Evolutionary conservation across 176 grass and related monocot species (phyloP).

Genomic region (Oryza coarctata): DNA sequence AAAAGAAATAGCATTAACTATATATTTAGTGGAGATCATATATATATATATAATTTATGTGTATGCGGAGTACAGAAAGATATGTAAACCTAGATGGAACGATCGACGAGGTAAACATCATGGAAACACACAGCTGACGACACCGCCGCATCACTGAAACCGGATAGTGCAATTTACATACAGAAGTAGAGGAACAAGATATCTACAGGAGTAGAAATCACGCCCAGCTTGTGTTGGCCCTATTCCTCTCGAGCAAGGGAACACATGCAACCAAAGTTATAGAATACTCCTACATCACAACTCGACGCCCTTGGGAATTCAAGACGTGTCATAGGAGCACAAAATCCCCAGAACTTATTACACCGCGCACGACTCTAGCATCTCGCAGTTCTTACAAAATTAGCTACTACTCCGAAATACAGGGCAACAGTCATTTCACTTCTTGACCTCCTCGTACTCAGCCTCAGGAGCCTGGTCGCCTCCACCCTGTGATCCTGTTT

Average conservation of each 20-base stretch:
- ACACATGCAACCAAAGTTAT: not conserved
- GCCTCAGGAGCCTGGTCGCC: constrained; percentile 37
- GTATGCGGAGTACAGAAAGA: not conserved
- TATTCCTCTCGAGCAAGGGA: not conserved
- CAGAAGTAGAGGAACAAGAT: not conserved
- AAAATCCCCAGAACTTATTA: constrained; percentile 9
- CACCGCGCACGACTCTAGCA: not conserved
- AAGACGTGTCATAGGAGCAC: not conserved
- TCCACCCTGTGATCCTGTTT: constrained; percentile 8
- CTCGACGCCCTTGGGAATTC: not conserved
- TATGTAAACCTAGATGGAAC: not conserved
- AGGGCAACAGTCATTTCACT: constrained; percentile 5
- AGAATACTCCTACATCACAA: not conserved
- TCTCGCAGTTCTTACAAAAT: not conserved
- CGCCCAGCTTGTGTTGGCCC: not conserved
- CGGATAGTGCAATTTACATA: no score
- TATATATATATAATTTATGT: no score
- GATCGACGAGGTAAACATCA: not conserved
- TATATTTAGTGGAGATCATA: no score
- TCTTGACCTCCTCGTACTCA: constrained; percentile 44
- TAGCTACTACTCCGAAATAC: not conserved
- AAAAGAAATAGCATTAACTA: no score
- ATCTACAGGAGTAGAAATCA: not conserved
- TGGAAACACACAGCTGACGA: not conserved
- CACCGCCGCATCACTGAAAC: not conserved